Conservation (phyloP, 345 rosid genomes). For the Boechera divaricarpa region DNA sequence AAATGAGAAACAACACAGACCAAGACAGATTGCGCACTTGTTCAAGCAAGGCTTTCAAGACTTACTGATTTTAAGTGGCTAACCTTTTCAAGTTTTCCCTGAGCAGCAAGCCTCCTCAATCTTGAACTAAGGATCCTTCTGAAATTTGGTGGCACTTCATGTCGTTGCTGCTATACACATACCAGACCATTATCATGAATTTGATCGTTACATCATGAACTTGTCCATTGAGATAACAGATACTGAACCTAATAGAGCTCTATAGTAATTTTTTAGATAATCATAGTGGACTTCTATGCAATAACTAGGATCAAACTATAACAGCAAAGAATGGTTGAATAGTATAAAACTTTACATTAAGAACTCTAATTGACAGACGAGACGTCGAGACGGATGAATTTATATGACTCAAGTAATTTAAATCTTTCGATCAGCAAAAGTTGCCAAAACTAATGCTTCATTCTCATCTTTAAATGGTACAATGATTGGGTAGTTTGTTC, state of each 20-base stretch:
- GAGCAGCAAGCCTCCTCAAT: constrained; percentile 74
- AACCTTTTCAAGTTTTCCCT: constrained; percentile 79
- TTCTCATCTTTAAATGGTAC: constrained; percentile 23
- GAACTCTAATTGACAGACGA: background rate
- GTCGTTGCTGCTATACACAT: constrained; percentile 59
- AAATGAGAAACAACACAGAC: constrained; percentile 24
- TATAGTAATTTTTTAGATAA: background rate
- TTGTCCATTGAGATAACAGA: background rate
- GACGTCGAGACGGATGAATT: too few relatives aligned
- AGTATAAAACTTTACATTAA: constrained; percentile 1
- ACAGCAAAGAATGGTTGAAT: background rate
- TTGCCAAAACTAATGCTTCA: constrained; percentile 8
- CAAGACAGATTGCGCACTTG: constrained; percentile 28
- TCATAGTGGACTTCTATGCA: constrained; percentile 16
- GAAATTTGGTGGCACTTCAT: constrained; percentile 65
- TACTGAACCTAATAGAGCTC: constrained; percentile 22
- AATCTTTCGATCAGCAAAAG: constrained; percentile 5
- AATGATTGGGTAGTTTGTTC: constrained; percentile 15
- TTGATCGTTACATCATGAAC: constrained; percentile 12
- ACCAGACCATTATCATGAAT: constrained; percentile 24
- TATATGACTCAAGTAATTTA: background rate
- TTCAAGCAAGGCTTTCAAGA: constrained; percentile 33
- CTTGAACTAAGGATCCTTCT: constrained; percentile 66
- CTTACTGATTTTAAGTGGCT: constrained; percentile 45
- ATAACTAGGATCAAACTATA: constrained; percentile 7